A percentile compares a stretch with the other conserved stretches of the same genome.
These are phyloP conservation scores for Candida loeiensis DNA, from an alignment of 805 yeast species.

Conservation along the genomic window DNA sequence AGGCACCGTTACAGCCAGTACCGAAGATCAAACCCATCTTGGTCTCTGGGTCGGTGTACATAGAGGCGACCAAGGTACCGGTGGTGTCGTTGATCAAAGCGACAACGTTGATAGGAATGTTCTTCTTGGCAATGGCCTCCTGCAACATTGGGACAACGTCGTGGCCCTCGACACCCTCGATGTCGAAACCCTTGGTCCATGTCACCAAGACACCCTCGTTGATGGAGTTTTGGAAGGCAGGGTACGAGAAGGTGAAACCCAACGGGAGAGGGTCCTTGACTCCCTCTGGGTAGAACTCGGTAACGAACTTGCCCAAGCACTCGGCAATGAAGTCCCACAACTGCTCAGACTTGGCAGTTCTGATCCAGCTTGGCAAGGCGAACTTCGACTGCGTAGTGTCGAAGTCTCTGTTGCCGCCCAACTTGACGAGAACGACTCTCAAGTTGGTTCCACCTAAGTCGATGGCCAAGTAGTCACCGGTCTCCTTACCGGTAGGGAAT, in stretches of 20 bases:
- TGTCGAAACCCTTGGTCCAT: slow-evolving; percentile 98
- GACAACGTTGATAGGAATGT: slow-evolving; percentile 79
- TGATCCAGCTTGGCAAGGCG: slow-evolving; percentile 69
- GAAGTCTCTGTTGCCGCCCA: slow-evolving; percentile 80
- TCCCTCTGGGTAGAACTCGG: slow-evolving; percentile 67
- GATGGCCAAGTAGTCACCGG: slow-evolving; percentile 86
- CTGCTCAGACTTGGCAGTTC: slow-evolving; percentile 74
- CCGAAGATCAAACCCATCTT: slow-evolving; percentile 96
- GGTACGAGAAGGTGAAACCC: slow-evolving; percentile 95
- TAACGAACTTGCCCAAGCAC: slow-evolving; percentile 67
- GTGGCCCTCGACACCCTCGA: slow-evolving; percentile 87
- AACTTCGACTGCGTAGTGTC: slow-evolving; percentile 86
- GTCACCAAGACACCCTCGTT: slow-evolving; percentile 84
- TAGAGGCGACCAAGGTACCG: slow-evolving; percentile 94
- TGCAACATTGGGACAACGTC: slow-evolving; percentile 93
- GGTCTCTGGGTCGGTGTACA: slow-evolving; percentile 83
- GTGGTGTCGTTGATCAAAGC: slow-evolving; percentile 96
- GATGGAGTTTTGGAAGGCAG: slow-evolving; percentile 78
- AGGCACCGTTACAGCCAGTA: slow-evolving; percentile 97
- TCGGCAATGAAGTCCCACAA: slow-evolving; percentile 86
- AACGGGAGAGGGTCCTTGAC: slow-evolving; percentile 49
- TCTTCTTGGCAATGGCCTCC: slow-evolving; percentile 57
- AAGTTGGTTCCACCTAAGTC: slow-evolving; percentile 97
- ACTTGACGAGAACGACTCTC: slow-evolving; percentile 83
- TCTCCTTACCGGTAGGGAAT: slow-evolving; percentile 87